These are phyloP conservation scores for Scolecobasidium constrictum DNA, from an alignment of 2,329 filamentous ascomycete species.

Conservation along the genomic window DNA sequence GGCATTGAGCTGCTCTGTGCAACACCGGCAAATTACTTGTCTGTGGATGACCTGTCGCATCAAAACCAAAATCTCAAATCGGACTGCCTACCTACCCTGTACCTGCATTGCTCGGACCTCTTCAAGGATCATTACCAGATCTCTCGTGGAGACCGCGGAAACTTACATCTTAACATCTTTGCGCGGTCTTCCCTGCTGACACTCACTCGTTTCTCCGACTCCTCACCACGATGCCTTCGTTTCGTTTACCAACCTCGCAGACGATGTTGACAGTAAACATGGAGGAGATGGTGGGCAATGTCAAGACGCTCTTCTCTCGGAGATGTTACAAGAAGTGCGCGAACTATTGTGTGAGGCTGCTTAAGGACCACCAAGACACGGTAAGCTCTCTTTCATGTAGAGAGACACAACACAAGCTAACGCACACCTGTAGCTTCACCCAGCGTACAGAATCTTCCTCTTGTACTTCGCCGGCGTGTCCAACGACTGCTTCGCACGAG, in stretches of 20 bases:
- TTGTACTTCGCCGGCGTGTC: slow-evolving; percentile 27
- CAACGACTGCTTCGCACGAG: slow-evolving; percentile 25
- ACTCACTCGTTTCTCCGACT: background rate
- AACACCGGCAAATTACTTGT: too few relatives aligned
- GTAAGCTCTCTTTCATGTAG: background rate
- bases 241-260: background rate
- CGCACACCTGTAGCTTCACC: slow-evolving; percentile 18
- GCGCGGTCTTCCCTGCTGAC: background rate
- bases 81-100: too few relatives aligned
- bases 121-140: too few relatives aligned
- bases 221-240: background rate
- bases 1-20: too few relatives aligned
- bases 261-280: background rate
- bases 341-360: slow-evolving; percentile 17
- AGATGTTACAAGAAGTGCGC: slow-evolving; percentile 26
- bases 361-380: slow-evolving; percentile 13
- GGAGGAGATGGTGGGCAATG: slow-evolving; percentile 4
- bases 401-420: background rate
- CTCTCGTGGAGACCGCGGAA: too few relatives aligned
- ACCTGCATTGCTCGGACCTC: too few relatives aligned
- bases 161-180: too few relatives aligned
- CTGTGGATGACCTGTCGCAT: too few relatives aligned
- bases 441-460: slow-evolving; percentile 22
- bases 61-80: too few relatives aligned
- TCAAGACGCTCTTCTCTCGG: slow-evolving; percentile 22